Evolutionary conservation across 352 stramenopile genomes (phyloP).

Genomic region (Pythium periplocum): DNA sequence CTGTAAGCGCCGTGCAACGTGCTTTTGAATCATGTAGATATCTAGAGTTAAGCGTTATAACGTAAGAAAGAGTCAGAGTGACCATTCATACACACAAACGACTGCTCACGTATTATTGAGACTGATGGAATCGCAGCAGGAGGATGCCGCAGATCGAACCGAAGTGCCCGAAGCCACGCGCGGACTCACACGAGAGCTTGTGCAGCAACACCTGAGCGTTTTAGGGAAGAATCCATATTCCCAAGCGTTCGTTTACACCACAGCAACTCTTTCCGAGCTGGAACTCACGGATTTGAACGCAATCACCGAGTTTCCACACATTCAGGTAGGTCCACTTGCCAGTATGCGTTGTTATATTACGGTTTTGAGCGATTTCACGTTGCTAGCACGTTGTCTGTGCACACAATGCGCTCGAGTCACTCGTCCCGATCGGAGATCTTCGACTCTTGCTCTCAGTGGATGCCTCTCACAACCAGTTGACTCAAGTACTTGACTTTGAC

Average conservation of each 20-base stretch:
- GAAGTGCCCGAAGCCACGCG: too few species aligned
- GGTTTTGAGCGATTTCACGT: background rate
- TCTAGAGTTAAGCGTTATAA: too few species aligned
- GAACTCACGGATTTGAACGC: slow-evolving; percentile 34
- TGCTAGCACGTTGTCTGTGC: slow-evolving; percentile 51
- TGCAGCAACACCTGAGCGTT: slow-evolving; percentile 37
- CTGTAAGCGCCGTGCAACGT: too few species aligned
- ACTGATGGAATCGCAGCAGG: background rate
- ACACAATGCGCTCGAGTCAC: slow-evolving; percentile 39
- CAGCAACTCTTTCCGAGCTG: slow-evolving; percentile 31
- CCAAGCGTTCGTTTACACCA: slow-evolving; percentile 58
- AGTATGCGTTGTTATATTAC: background rate
- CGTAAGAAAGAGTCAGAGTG: too few species aligned
- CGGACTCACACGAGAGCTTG: slow-evolving; percentile 21
- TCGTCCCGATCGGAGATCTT: slow-evolving; percentile 42
- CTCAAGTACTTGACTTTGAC: slow-evolving; percentile 56
- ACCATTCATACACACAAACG: too few species aligned
- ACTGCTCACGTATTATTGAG: too few species aligned
- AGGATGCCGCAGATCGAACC: background rate
- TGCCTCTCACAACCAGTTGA: slow-evolving; percentile 53
- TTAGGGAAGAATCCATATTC: slow-evolving; percentile 64
- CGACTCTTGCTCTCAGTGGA: slow-evolving; percentile 52
- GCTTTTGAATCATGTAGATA: too few species aligned
- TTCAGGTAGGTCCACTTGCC: slow-evolving; percentile 38
- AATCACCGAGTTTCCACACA: slow-evolving; percentile 40